Evolutionary conservation across 2,329 filamentous ascomycete species (phyloP).

Genomic region (Cryoendolithus antarcticus): DNA sequence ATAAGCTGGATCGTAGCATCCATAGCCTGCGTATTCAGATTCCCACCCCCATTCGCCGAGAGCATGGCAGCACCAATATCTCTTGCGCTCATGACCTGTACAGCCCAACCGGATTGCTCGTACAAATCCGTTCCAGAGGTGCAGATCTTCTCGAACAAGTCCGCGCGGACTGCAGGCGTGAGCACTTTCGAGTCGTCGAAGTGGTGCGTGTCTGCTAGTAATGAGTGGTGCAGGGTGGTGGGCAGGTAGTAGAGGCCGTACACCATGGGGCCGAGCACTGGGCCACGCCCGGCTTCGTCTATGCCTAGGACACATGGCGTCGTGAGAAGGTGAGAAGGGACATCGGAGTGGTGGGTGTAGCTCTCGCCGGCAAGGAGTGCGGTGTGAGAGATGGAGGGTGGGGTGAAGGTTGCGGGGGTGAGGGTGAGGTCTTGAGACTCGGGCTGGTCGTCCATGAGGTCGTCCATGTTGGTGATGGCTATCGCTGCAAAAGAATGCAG

Average conservation of each 20-base stretch:
- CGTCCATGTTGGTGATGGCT: slow-evolving; percentile 14
- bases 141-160: slow-evolving; percentile 61
- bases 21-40: slow-evolving; percentile 91
- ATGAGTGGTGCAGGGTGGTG: slow-evolving; percentile 51
- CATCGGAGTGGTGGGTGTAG: slow-evolving; percentile 37
- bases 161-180: slow-evolving; percentile 63
- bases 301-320: slow-evolving; percentile 70
- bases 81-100: slow-evolving; percentile 65
- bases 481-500: no score
- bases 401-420: slow-evolving; percentile 29
- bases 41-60: slow-evolving; percentile 53
- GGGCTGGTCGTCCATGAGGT: slow-evolving; percentile 16
- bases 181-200: slow-evolving; percentile 95
- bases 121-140: slow-evolving; percentile 46
- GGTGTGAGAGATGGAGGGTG: slow-evolving; percentile 32
- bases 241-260: slow-evolving; percentile 61
- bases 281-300: slow-evolving; percentile 86
- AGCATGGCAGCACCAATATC: slow-evolving; percentile 75
- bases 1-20: slow-evolving; percentile 82
- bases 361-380: slow-evolving; percentile 31
- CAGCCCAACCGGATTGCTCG: slow-evolving; percentile 69
- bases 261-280: slow-evolving; percentile 67
- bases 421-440: slow-evolving; percentile 23
- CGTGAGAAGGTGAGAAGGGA: slow-evolving; percentile 25
- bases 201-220: slow-evolving; percentile 67